Evolutionary conservation across 441 rosid genomes (phyloP), one percentile per base, ranked within the genome.

Genomic region (Viola pubescens): DNA sequence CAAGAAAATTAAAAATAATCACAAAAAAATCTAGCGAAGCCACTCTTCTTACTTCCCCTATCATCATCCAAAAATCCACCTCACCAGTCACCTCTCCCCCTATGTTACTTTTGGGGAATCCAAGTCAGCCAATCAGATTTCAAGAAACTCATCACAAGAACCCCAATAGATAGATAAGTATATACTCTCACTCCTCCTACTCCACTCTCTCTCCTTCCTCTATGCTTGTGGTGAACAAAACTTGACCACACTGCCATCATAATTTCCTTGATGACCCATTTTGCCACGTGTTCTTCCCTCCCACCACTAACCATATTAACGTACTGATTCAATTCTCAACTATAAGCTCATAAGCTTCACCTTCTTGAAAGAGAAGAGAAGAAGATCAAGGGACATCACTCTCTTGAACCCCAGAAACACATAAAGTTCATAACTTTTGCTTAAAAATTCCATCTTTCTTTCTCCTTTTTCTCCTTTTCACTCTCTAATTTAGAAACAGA

Each of bases 201-300:
- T 47, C 1, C 46, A 14, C 7, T n/a, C 39, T 26, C 13, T 46
- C 60, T 48, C 60, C 67, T 74, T 66, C 79, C 26, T 3, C 53
- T 48, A 51, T 75, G 59, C 70, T 47, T 75, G 60, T 70, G 62
- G 67, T 61, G 56, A 62, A 4, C 52, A 66, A 74, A 74, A 16
- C 80, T 68, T 70, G 59, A 48, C 85, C 79, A 60, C 86, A 49
- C 59, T 56, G 13, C 60, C 45, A 59, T 56, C 63, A 56, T 9
- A 59, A 65, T 62, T 26, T 61, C 46, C 50, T 37, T 65, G 57
- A 65, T 70, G 38, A 57, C 74, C 76, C 73, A 51, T 60, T 68
- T 63, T 50, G 76, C 98, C 98, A 85, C 97, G 95, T 82, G 87
- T 79, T 52, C 74, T 68, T 66, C 70, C 54, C 69, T 69, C 49